phyloP scores from a whole-genome alignment of 1,284 basidiomycete genomes.

The Neonothopanus nambi region DNA sequence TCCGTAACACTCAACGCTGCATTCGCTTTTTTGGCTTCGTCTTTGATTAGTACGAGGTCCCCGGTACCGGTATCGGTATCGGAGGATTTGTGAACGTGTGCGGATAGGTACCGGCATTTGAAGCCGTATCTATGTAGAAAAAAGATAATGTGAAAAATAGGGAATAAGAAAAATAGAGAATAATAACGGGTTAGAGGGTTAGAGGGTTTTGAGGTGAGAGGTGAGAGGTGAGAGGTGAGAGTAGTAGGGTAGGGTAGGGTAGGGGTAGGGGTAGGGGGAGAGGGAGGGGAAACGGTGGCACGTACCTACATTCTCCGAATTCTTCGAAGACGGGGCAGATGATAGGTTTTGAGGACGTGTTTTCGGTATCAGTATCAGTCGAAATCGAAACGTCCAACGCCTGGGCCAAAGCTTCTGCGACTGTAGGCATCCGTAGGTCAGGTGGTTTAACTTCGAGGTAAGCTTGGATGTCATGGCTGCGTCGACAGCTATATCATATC shows the following conservation, averaged over 20 bases:
- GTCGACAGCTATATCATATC: conserved; percentile 62
- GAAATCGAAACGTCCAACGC: too few relatives aligned
- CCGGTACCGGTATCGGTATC: not conserved
- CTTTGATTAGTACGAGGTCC: conserved; percentile 20
- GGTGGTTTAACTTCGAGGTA: conserved; percentile 79
- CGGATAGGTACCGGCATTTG: conserved; percentile 89
- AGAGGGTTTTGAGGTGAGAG: too few relatives aligned
- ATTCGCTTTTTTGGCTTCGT: conserved; percentile 55
- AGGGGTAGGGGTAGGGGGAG: too few relatives aligned
- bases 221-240: not conserved
- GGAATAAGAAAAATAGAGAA: too few relatives aligned
- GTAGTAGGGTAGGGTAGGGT: too few relatives aligned
- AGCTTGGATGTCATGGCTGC: conserved; percentile 74
- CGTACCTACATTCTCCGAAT: conserved; percentile 73
- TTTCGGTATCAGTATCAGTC: conserved; percentile 23
- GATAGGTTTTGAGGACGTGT: conserved; percentile 41
- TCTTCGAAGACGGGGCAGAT: conserved; percentile 75
- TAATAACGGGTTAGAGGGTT: too few relatives aligned
- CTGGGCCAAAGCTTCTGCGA: conserved; percentile 35
- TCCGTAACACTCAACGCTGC: conserved; percentile 61
- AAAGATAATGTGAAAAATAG: not conserved
- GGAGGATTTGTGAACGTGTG: conserved; percentile 60
- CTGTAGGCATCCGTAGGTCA: conserved; percentile 67
- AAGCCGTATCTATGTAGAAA: conserved; percentile 61
- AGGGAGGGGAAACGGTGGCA: not conserved